Evolutionary conservation across 225 moss, liverwort and hornwort genomes (phyloP), one percentile per base, ranked within the genome.

Genomic region (Marchantia polymorpha): DNA sequence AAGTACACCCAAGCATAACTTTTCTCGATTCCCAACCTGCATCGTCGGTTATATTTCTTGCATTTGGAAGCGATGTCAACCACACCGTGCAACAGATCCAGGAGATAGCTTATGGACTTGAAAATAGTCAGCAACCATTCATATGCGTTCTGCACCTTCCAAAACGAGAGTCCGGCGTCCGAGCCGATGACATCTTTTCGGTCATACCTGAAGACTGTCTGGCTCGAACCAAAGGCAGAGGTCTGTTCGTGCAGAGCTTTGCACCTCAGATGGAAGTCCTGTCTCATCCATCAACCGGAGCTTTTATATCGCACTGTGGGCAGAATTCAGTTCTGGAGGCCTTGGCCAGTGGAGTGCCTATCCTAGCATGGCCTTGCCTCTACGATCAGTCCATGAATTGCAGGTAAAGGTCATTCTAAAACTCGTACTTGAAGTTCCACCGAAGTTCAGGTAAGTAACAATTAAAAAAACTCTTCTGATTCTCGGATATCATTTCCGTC

Each of bases 301-400:
- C 30, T 29, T 88, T 85, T 72, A 58, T 88, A 50, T 77, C 85
- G 2, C 83, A 88, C 26, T 81, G 78, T 5, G 86, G 88, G 11
- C 84, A 81, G 78, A 86, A 88, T 55, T 88, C 88, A 10, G 26
- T n/a, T 10, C 61, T 84, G n/a, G 88, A 88, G 71, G 82, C 83
- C 72, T 46, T 86, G n/a, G 63, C 59, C 13, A 73, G 48, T 19
- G 88, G 88, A 63, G 82, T 83, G 50, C 83, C 88, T 12, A 75
- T 86, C 76, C 50, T 88, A 53, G 68, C 47, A 25, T 88, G 86
- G 83, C 88, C 88, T 17, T 75, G 66, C 4, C 20, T 52, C 7
- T 78, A 76, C 50, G 88, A 88, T 27, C 88, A 88, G 9, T 71
- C 39, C 22, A 25, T 30, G 14, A 71, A 71, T 31, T 39, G 31